Evolutionary conservation across 345 rosid species (phyloP), one percentile per base, ranked within the genome.

Genomic region (Firmiana major): DNA sequence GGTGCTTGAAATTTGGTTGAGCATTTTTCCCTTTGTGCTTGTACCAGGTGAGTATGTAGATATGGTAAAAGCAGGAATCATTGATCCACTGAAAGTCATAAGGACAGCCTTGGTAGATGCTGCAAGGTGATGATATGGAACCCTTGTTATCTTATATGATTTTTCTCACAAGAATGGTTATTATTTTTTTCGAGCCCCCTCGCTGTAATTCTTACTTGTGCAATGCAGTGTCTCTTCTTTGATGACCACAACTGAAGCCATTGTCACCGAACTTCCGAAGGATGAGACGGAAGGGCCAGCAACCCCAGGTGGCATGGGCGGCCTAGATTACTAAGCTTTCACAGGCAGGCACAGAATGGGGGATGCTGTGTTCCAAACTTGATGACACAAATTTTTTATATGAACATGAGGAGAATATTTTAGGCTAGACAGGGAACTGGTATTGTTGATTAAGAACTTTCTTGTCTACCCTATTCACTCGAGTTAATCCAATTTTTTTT

Each of bases 61-160:
- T 76, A 89, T 89, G 91, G 83, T 89, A 36, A 84, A 86, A 63
- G 79, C 91, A 0, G 92, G 90, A 59, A 90, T 87, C 42, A 86
- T 89, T 16, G 92, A 89, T 71, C 92, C 94, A 6, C 49, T 90
- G 77, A 90, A 90, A 83, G 92, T 89, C 42, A 86, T 90, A 46
- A 86, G 90, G 77, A 90, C 92, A 31, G 92, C 92, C n/a, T 78
- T 90, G 84, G 89, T 87, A 43, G 87, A 90, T 65, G 49, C 70
- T 63, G 94, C 87, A 79, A 58, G 49, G 24, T 0, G 13, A 55
- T 28, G 42, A 40, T 36, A 63, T 63, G 8, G 5, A 63, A 63
- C n/a, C 34, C 22, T 6, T 63, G 16, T 9, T 38, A 48, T 63
- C 43, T 34, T 38, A 2, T 53, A 51, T 40, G 40, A 7, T 6